Evolutionary conservation across 1,284 basidiomycete genomes (phyloP).

Genomic region (Exobasidium cylindrosporum): DNA sequence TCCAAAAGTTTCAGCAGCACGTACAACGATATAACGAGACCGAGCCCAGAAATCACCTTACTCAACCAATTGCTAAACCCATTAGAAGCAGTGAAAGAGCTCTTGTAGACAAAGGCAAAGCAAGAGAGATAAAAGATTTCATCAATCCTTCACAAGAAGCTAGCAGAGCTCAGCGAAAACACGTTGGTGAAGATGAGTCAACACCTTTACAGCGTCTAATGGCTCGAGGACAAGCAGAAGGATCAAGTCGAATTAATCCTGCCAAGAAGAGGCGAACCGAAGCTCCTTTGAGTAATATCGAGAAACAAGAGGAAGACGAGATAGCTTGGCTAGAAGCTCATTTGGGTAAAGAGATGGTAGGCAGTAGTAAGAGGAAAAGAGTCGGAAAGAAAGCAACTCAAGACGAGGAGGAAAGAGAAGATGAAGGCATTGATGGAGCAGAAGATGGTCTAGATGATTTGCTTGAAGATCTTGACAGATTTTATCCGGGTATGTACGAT

Average conservation of each 20-base stretch:
- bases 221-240: background rate
- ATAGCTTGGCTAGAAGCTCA: slow-evolving; percentile 52
- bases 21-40: background rate
- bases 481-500: slow-evolving; percentile 20
- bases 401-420: slow-evolving; percentile 5
- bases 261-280: slow-evolving; percentile 13
- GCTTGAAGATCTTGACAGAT: slow-evolving; percentile 18
- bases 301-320: slow-evolving; percentile 52
- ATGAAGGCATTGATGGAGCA: slow-evolving; percentile 13
- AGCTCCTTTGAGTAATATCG: slow-evolving; percentile 28
- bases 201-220: slow-evolving; percentile 21
- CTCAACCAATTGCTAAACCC: background rate
- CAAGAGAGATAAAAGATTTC: background rate
- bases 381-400: slow-evolving; percentile 12
- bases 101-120: background rate
- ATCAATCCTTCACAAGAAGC: background rate
- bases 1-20: background rate
- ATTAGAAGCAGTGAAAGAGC: background rate
- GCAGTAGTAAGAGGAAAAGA: slow-evolving; percentile 20
- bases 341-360: slow-evolving; percentile 23
- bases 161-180: background rate
- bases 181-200: slow-evolving; percentile 12
- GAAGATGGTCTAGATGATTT: slow-evolving; percentile 14
- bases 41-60: background rate
- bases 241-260: background rate